Evolutionary conservation across 2,329 filamentous ascomycete genomes (phyloP), one percentile per base, ranked within the genome.

Genomic region (Curvularia lunata): DNA sequence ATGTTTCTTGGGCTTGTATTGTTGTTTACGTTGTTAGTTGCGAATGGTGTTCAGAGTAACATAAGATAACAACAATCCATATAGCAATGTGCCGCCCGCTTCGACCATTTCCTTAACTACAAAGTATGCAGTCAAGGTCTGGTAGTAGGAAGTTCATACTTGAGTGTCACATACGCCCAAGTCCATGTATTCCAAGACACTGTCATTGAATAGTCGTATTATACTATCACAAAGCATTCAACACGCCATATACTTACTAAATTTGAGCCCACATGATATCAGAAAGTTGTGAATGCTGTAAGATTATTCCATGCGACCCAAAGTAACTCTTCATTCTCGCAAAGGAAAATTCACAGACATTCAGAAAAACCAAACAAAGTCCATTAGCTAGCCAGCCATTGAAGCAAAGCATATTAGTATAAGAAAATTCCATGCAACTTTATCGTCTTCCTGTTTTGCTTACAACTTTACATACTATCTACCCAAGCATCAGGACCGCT

Each of bases 281-380:
- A 2, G 1, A 8, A 19, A 9, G 2, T 16, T 16, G 21, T 27
- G 40, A 42, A 42, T 25, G 12, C 12, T 25, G 25, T 12, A 25
- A 6, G 6, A 4, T 4, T 7, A 25, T 42, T 25, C 4, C 13
- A 27, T 8, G 16, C 6, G 5, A 42, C 4, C 9, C 16, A 9
- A 12, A 25, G 19, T 16, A n/a, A 9, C 23, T 9, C 2, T 25
- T 25, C 9, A 4, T 5, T n/a, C 3, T 1, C 3, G 1, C 0
- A 8, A 25, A 5, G 6, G 1, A 18, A 21, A 41, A 7, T 4
- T 21, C 5, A 21, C 7, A 9, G 12, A 9, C 1, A 25, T 27
- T 42, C 40, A 25, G n/a, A 6, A 27, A n/a, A 9, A 8, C 21
- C 40, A n/a, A 42, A 13, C 25, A 21, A 42, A 42, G 1, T 25